A percentile compares a stretch with the other conserved stretches of the same genome.
Evolutionary conservation across 352 stramenopile species (phyloP).

Genomic region (Globisporangium heterothallicum): DNA sequence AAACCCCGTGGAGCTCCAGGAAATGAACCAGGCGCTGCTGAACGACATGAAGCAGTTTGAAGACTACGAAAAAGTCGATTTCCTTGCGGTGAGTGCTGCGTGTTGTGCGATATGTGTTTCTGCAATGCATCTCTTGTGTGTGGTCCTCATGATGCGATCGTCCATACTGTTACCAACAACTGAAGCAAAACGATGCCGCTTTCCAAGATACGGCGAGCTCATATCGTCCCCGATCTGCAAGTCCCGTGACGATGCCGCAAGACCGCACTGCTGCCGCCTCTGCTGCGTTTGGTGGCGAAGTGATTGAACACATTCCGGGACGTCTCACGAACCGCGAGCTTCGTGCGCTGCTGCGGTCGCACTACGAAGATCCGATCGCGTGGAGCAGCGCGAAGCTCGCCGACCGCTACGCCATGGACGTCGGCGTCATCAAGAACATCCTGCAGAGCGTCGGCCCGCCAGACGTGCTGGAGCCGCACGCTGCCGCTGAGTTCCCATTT

Average conservation of each 20-base stretch:
- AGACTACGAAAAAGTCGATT: slow-evolving; percentile 52
- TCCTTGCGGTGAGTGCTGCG: slow-evolving; percentile 21
- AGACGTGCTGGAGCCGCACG: slow-evolving; percentile 50
- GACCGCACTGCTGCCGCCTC: slow-evolving; percentile 46
- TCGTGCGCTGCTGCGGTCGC: slow-evolving; percentile 48
- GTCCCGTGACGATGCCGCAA: slow-evolving; percentile 35
- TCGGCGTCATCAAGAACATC: slow-evolving; percentile 28
- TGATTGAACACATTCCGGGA: slow-evolving; percentile 32
- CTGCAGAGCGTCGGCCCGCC: slow-evolving; percentile 36
- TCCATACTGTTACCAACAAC: not conserved
- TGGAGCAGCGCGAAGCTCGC: slow-evolving; percentile 47
- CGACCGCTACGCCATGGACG: slow-evolving; percentile 41
- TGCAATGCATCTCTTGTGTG: not conserved
- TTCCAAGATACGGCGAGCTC: slow-evolving; percentile 63
- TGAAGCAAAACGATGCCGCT: slow-evolving; percentile 36
- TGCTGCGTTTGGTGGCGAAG: slow-evolving; percentile 26
- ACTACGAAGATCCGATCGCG: slow-evolving; percentile 51
- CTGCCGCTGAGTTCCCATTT: slow-evolving; percentile 40
- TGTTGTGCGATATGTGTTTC: not conserved
- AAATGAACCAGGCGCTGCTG: slow-evolving; percentile 54
- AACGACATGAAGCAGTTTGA: slow-evolving; percentile 44
- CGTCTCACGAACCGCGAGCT: slow-evolving; percentile 53
- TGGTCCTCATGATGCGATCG: not conserved
- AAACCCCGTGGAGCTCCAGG: slow-evolving; percentile 28
- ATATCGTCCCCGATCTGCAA: slow-evolving; percentile 38